A percentile compares a stretch with the other conserved stretches of the same genome.
phyloP scores from a whole-genome alignment of 2,329 filamentous ascomycete species.

The Fusarium sp. region DNA sequence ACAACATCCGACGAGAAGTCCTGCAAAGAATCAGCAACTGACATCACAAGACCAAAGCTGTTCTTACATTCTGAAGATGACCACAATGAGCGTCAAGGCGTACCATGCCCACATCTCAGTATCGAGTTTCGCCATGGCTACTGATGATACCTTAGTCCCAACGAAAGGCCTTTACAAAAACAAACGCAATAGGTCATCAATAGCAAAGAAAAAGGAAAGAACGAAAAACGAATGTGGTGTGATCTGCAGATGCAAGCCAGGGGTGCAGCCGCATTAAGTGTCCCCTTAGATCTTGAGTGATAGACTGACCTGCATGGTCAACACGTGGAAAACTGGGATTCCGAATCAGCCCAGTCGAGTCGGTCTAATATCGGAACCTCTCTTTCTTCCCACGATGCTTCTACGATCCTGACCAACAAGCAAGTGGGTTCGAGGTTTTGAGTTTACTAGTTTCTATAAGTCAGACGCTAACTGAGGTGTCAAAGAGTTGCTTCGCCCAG shows the following conservation, averaged over 20 bases:
- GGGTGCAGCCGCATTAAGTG: constrained; percentile 7
- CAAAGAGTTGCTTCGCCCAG: not conserved
- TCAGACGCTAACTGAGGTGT: not conserved
- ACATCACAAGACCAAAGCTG: accelerated
- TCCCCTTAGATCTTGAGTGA: not conserved
- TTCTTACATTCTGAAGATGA: constrained; percentile 53
- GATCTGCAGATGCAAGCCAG: constrained; percentile 25
- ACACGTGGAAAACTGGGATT: not conserved
- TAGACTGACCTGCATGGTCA: not conserved
- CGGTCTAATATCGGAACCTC: not conserved
- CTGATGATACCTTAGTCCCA: not conserved
- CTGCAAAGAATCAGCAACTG: constrained; percentile 34
- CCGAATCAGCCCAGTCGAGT: not conserved
- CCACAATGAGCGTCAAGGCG: constrained; percentile 51
- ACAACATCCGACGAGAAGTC: constrained; percentile 51
- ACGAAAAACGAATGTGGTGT: not conserved
- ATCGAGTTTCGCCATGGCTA: constrained; percentile 42
- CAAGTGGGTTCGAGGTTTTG: not conserved
- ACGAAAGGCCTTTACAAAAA: not conserved
- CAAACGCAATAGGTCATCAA: constrained; percentile 6
- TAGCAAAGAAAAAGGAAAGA: not conserved
- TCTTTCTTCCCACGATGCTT: not conserved
- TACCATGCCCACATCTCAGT: constrained; percentile 58
- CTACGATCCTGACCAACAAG: not conserved
- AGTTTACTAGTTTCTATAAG: constrained; percentile 6